phyloP scores from a whole-genome alignment of 805 yeast genomes.

The Wickerhamiella allomyrinae region DNA sequence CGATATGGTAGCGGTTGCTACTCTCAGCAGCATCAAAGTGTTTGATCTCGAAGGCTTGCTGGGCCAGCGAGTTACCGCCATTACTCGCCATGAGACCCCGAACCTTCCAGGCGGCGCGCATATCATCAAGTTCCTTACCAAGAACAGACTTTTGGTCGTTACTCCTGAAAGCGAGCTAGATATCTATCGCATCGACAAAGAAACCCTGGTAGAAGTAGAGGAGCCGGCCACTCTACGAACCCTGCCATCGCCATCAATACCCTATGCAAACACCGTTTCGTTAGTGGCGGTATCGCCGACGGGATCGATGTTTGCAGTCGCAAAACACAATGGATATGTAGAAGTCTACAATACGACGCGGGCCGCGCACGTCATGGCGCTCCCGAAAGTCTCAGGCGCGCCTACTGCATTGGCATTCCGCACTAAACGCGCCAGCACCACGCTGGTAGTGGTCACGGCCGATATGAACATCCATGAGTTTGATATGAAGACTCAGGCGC shows the following conservation, averaged over 20 bases:
- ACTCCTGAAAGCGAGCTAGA: slow-evolving; percentile 19
- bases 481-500: slow-evolving; percentile 24
- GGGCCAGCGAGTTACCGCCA: slow-evolving; percentile 34
- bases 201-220: slow-evolving; percentile 6
- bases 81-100: slow-evolving; percentile 4
- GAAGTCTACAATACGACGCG: slow-evolving; percentile 30
- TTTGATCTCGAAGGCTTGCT: slow-evolving; percentile 40
- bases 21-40: slow-evolving; percentile 51
- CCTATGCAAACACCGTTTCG: slow-evolving; percentile 39
- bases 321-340: slow-evolving; percentile 53
- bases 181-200: slow-evolving; percentile 11
- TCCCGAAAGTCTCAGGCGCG: slow-evolving; percentile 45
- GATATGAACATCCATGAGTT: slow-evolving; percentile 69
- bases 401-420: slow-evolving; percentile 54
- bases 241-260: slow-evolving; percentile 17
- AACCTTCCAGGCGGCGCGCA: slow-evolving; percentile 11
- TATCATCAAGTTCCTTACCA: slow-evolving; percentile 11
- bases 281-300: slow-evolving; percentile 36
- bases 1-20: slow-evolving; percentile 61
- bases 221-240: slow-evolving; percentile 1
- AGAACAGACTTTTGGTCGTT: slow-evolving; percentile 16
- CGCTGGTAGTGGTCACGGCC: slow-evolving; percentile 51
- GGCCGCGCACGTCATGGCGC: slow-evolving; percentile 23
- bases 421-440: slow-evolving; percentile 21
- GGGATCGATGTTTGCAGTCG: slow-evolving; percentile 36